A percentile compares a stretch with the other conserved stretches of the same genome.
These are phyloP conservation scores for Mycena capillaripes DNA, from an alignment of 768 basidiomycete genomes.

Conservation along the genomic window DNA sequence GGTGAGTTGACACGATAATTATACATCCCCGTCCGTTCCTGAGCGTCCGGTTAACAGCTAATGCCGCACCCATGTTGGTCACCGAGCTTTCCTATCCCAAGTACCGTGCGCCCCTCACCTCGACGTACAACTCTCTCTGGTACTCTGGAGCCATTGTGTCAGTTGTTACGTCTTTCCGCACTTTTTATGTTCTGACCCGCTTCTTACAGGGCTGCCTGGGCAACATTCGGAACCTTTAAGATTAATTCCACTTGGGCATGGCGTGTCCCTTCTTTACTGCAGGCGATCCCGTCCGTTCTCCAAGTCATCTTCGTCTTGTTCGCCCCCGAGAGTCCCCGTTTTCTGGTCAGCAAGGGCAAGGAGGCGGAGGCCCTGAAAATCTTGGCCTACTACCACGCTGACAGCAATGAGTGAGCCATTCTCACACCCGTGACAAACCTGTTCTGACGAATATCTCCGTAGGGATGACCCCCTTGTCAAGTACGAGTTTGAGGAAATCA, in stretches of 20 bases:
- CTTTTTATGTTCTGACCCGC: background rate
- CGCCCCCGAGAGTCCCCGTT: conserved; percentile 89
- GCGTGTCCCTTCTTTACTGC: conserved; percentile 84
- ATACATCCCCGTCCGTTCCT: background rate
- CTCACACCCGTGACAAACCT: background rate
- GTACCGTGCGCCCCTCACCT: conserved; percentile 85
- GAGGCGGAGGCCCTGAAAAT: conserved; percentile 76
- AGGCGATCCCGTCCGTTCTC: conserved; percentile 76
- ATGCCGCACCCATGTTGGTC: conserved; percentile 86
- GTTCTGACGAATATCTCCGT: background rate
- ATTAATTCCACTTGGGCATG: conserved; percentile 81
- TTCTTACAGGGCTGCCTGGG: conserved; percentile 77
- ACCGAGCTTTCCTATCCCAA: conserved; percentile 89
- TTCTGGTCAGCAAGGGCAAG: conserved; percentile 81
- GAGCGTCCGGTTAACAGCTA: conserved; percentile 53
- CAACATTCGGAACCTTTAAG: conserved; percentile 85
- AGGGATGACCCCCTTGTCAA: conserved; percentile 76
- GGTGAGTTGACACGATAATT: conserved; percentile 43
- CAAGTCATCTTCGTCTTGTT: conserved; percentile 78
- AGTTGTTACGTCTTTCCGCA: conserved; percentile 41
- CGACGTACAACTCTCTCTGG: conserved; percentile 89
- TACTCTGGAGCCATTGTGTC: conserved; percentile 86
- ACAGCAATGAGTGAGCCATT: conserved; percentile 69
- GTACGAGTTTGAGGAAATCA: conserved; percentile 87
- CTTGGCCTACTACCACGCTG: conserved; percentile 88